Base-by-base conservation (phyloP, 2,329 filamentous ascomycete species). In the Ascochyta pisi region DNA sequence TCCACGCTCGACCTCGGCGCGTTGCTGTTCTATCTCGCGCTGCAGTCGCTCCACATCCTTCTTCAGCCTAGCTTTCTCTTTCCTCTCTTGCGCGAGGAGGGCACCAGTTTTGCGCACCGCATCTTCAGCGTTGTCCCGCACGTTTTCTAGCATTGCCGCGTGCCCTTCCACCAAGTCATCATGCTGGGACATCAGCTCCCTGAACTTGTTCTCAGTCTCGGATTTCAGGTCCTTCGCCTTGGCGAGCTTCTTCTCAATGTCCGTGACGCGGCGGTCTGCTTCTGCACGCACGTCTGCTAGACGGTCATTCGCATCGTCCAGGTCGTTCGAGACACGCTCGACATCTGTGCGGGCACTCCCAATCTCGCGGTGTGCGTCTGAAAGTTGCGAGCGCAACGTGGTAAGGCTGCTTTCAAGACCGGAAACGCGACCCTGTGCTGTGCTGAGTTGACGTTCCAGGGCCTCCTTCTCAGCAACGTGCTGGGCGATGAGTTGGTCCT, bases 81-180 rank as follows among this genome's bases (percentile, higher is more conserved):
- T 67, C 24, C 71, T 63, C 50, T 76, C 71, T n/a, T 69, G 66
- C 23, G 73, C 63, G 4, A 76, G 63, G 6, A 76, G 56, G 9
- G 63, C 59, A 34, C 68, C 67, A 4, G 68, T 66, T 57, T 74
- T 75, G 45, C 69, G 64, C 2, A 76, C 65, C 3, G 69, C 72
- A 40, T 76, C 72, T 51, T 75, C 73, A 5, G 73, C 73, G 33
- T 69, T 76, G 9, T 67, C 63, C 19, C 70, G 71, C 12, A 73
- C 62, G 24, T 70, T 64, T 45, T 70, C 65, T 24, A 72, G 43
- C 38, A 65, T 61, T 3, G 62, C 54, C 44, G 70, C 64, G 26
- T 73, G 65, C 1, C 68, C 62, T 55, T 72, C 69, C 7, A 60
- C 53, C 9, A 71, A 37, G 9, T 69, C 63, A n/a, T 70, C 57